Percentiles rank a stretch among this genome's conserved stretches.
phyloP scores from a whole-genome alignment of 805 yeast genomes.

The Zygosaccharomyces rouxii region DNA sequence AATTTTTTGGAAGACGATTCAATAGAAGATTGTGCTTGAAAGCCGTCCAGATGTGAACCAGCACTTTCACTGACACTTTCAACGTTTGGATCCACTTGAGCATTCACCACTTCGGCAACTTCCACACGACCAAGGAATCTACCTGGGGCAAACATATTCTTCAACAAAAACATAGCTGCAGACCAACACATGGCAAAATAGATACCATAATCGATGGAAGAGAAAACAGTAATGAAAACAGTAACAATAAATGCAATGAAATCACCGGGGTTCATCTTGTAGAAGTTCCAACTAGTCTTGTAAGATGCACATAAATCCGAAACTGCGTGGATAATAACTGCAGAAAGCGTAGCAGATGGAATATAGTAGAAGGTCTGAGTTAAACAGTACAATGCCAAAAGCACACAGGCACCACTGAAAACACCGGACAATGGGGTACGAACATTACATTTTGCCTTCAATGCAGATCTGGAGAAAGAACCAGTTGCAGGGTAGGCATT shows the following conservation, averaged over 20 bases:
- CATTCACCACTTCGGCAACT: constrained; percentile 67
- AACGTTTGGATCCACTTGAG: constrained; percentile 39
- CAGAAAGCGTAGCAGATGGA: constrained; percentile 83
- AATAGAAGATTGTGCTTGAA: constrained; percentile 7
- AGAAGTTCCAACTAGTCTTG: constrained; percentile 61
- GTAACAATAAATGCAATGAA: constrained; percentile 67
- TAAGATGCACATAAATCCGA: constrained; percentile 74
- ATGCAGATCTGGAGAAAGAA: constrained; percentile 89
- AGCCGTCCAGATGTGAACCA: constrained; percentile 10
- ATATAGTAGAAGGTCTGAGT: constrained; percentile 82
- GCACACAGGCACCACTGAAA: constrained; percentile 82
- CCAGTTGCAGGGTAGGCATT: constrained; percentile 95
- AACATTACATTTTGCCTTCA: constrained; percentile 93
- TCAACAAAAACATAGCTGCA: constrained; percentile 64
- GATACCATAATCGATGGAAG: constrained; percentile 81
- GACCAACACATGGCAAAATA: constrained; percentile 89
- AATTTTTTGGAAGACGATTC: constrained; percentile 14
- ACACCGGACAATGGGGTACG: constrained; percentile 91
- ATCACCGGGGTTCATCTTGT: constrained; percentile 72
- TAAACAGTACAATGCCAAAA: constrained; percentile 78
- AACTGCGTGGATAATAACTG: constrained; percentile 91
- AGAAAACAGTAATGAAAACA: constrained; percentile 68
- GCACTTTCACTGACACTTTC: constrained; percentile 5
- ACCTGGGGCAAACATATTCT: constrained; percentile 77
- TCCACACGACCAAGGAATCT: constrained; percentile 74